Percentiles rank a stretch among this genome's conserved stretches.
Evolutionary conservation across 352 stramenopile genomes (phyloP).

Genomic region (Albugo candida): DNA sequence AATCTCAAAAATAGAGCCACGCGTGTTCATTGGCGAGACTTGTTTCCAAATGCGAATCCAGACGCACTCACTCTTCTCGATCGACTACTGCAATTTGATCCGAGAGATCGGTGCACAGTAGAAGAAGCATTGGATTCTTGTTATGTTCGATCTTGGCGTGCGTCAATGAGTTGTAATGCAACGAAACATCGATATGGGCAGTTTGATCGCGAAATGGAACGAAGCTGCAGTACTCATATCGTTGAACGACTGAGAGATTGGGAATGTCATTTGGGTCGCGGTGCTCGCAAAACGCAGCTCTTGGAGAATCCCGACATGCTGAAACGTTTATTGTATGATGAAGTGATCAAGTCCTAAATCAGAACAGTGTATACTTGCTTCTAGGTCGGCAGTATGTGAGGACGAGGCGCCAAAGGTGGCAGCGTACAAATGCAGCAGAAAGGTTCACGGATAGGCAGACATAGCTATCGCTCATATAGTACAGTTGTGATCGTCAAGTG

Average conservation of each 20-base stretch:
- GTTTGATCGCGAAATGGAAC: not conserved
- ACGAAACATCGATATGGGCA: not conserved
- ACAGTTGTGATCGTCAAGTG: too few relatives aligned
- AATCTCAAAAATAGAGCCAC: conserved; percentile 24
- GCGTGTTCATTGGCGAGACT: conserved; percentile 51
- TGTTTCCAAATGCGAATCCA: conserved; percentile 71
- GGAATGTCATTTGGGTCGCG: too few relatives aligned
- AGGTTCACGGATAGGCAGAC: too few relatives aligned
- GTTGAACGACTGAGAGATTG: conserved; percentile 30
- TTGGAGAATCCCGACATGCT: conserved; percentile 46
- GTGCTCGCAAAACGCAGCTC: conserved; percentile 15
- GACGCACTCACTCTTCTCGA: conserved; percentile 75
- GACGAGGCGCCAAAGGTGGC: too few relatives aligned
- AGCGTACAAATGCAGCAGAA: too few relatives aligned
- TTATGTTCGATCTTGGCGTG: conserved; percentile 75
- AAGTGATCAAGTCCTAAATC: conserved; percentile 37
- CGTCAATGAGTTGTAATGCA: conserved; percentile 8
- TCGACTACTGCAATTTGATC: conserved; percentile 76
- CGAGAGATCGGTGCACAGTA: conserved; percentile 66
- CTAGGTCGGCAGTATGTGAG: too few relatives aligned
- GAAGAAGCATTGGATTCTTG: conserved; percentile 70
- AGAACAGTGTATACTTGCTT: too few relatives aligned
- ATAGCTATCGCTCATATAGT: too few relatives aligned
- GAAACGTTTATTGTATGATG: conserved; percentile 63
- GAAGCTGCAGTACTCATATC: conserved; percentile 26